Base-by-base conservation (phyloP, 805 yeast species). In the Candida nemodendra region DNA sequence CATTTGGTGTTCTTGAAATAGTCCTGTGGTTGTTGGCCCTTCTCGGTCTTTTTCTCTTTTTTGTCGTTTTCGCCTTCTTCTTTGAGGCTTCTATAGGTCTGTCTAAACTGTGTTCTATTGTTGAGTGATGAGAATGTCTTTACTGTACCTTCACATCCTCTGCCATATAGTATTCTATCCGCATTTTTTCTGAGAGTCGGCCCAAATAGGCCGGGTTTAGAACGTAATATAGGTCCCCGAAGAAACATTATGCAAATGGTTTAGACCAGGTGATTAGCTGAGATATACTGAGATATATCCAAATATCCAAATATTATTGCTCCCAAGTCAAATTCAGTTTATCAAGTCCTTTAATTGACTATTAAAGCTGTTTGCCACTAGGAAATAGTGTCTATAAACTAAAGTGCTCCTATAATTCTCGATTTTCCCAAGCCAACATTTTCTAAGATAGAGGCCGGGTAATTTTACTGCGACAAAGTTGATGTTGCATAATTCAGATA, bases 71-170 rank as follows among this genome's bases (percentile, higher is more conserved):
- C 36, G 22, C 39, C 31, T 23, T 41, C 37, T n/a, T 34, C 40
- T 13, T 51, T 32, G 14, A 45, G 34, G 2, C 12, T 22, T 1
- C n/a, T 12, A 18, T 17, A 41, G 0, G 54, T 32, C 18, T 45
- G 27, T 27, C 34, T 47, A 33, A 56, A 51, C 5, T 30, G 24
- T 6, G 44, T 5, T 12, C 23, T 32, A 22, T 41, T 50, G 30
- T 47, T 51, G 5, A 44, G 12, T 3, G 42, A 18, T 3, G 56
- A 51, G 27, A 53, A 53, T 0, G 17, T 17, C 22, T 47, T 41
- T n/a, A 29, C 9, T 26, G 14, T 16, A n/a, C 19, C 18, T 22
- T 21, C 13, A n/a, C n/a, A 25, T 18, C 15, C 9, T 24, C 6
- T 21, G 23, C 18, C 21, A 12, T 19, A 4, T 21, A 21, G 11